A percentile compares a stretch with the other conserved stretches of the same genome.
phyloP scores from a whole-genome alignment of 805 yeast species.

The Lachancea sp. region DNA sequence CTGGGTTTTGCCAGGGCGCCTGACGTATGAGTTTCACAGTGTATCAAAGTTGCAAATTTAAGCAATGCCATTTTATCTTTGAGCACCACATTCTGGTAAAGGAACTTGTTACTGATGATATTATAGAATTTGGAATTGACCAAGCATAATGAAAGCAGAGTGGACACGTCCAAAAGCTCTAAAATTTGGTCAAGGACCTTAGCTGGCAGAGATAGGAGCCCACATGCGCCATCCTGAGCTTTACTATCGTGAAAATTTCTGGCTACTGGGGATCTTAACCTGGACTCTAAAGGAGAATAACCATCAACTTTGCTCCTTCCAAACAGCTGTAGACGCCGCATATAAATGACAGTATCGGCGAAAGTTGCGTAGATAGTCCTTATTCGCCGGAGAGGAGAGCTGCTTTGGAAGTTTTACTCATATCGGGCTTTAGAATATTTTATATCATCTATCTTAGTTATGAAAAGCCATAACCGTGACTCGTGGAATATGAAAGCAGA shows the following conservation, averaged over 20 bases:
- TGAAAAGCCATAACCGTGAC: neutral
- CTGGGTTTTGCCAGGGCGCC: slow-evolving; percentile 12
- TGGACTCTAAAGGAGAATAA: neutral
- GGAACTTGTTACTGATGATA: slow-evolving; percentile 21
- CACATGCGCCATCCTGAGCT: slow-evolving; percentile 2
- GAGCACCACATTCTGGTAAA: slow-evolving; percentile 25
- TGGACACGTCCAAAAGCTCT: slow-evolving; percentile 19
- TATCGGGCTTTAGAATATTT: neutral
- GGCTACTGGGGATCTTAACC: neutral
- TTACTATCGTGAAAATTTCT: neutral
- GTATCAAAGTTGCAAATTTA: slow-evolving; percentile 29
- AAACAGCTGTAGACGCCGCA: slow-evolving; percentile 40
- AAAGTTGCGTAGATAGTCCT: no score
- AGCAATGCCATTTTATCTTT: slow-evolving; percentile 23
- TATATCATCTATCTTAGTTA: no score
- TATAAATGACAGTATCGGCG: no score
- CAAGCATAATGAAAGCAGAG: slow-evolving; percentile 20
- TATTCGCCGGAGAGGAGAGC: no score
- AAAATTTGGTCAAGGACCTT: slow-evolving; percentile 24
- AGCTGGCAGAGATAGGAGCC: slow-evolving; percentile 22
- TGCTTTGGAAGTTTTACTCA: no score
- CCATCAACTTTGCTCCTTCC: slow-evolving; percentile 32
- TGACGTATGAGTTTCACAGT: slow-evolving; percentile 25
- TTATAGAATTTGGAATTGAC: slow-evolving; percentile 23
- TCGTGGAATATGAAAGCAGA: neutral